phyloP scores from a whole-genome alignment of 2,329 filamentous ascomycete genomes.

The Bimuria novae-zelandiae region DNA sequence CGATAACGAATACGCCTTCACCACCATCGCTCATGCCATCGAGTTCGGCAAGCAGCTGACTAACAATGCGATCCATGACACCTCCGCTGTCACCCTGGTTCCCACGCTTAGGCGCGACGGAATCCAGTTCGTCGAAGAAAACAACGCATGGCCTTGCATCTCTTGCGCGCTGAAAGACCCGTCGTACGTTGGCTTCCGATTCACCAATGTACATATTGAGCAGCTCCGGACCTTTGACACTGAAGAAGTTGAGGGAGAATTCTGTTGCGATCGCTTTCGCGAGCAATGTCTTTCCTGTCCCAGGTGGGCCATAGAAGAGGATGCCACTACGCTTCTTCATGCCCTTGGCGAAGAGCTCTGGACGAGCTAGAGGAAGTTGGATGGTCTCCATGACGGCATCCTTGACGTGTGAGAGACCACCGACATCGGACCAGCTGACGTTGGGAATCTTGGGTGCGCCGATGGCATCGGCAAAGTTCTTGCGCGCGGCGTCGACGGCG shows the following conservation, averaged over 20 bases:
- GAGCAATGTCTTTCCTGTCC: constrained; percentile 89
- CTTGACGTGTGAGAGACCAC: constrained; percentile 90
- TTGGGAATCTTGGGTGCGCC: constrained; percentile 98
- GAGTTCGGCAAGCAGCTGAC: constrained; percentile 89
- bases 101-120: constrained; percentile 91
- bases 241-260: constrained; percentile 94
- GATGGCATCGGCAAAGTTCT: constrained; percentile 97
- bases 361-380: constrained; percentile 85
- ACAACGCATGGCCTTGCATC: constrained; percentile 88
- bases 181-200: constrained; percentile 86
- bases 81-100: constrained; percentile 97
- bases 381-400: constrained; percentile 97
- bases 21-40: constrained; percentile 97
- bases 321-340: constrained; percentile 98
- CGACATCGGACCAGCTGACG: constrained; percentile 94
- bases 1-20: constrained; percentile 89
- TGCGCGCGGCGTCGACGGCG: constrained; percentile 93
- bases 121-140: constrained; percentile 92
- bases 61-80: constrained; percentile 98
- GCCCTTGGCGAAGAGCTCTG: constrained; percentile 92
- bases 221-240: constrained; percentile 86
- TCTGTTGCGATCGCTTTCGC: constrained; percentile 93
- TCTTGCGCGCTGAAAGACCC: constrained; percentile 84
- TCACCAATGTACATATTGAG: constrained; percentile 98
- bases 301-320: constrained; percentile 87